Percentiles rank a stretch among this genome's conserved stretches.
phyloP scores from a whole-genome alignment of 1,284 basidiomycete species.

The Ganoderma lingzhi region DNA sequence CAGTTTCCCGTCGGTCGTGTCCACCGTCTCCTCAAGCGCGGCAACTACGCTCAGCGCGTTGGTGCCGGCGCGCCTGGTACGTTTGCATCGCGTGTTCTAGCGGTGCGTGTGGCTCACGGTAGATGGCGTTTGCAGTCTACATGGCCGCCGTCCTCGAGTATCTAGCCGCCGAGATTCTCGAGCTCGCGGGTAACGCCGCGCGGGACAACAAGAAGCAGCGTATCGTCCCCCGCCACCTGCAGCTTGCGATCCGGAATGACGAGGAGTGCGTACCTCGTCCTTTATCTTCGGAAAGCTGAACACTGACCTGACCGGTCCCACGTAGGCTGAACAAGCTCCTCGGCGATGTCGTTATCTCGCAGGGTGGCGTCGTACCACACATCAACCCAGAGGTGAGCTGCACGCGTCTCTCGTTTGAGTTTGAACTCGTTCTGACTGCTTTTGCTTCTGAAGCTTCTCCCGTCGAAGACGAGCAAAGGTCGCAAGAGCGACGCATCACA shows the following conservation, averaged over 20 bases:
- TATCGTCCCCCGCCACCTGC: slow-evolving; percentile 88
- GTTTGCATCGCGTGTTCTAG: slow-evolving; percentile 33
- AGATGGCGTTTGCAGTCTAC: slow-evolving; percentile 61
- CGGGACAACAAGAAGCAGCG: slow-evolving; percentile 88
- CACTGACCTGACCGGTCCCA: background rate
- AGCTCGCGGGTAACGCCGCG: slow-evolving; percentile 86
- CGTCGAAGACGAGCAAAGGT: slow-evolving; percentile 51
- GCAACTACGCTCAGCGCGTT: slow-evolving; percentile 86
- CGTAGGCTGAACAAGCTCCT: slow-evolving; percentile 71
- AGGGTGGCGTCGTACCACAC: slow-evolving; percentile 85
- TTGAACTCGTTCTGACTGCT: background rate
- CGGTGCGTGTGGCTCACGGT: slow-evolving; percentile 28
- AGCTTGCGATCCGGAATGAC: slow-evolving; percentile 89
- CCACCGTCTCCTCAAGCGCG: slow-evolving; percentile 89
- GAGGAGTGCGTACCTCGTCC: slow-evolving; percentile 62
- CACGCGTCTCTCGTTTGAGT: background rate
- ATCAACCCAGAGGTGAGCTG: slow-evolving; percentile 54
- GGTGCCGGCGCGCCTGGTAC: slow-evolving; percentile 83
- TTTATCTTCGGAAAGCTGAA: background rate
- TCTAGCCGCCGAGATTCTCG: slow-evolving; percentile 88
- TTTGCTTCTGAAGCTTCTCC: slow-evolving; percentile 58
- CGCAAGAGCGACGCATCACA: slow-evolving; percentile 46
- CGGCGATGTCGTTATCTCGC: slow-evolving; percentile 85
- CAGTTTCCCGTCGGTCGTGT: slow-evolving; percentile 94
- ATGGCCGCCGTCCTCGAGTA: slow-evolving; percentile 87